These are phyloP conservation scores for Kodamaea sp. DNA, from an alignment of 1,139 yeast species.

Conservation along the genomic window DNA sequence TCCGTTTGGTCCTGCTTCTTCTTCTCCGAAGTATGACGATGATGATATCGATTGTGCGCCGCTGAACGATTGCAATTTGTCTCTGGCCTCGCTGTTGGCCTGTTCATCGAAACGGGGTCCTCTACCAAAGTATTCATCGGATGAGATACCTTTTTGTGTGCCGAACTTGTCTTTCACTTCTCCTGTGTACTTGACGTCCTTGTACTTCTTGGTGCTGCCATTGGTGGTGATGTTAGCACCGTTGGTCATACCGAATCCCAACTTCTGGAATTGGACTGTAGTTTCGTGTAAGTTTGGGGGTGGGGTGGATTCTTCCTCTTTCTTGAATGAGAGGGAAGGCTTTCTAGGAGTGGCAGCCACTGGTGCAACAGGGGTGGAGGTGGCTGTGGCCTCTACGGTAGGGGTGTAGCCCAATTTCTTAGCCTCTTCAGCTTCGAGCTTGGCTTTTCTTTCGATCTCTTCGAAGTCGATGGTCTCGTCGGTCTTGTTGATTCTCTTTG, in stretches of 20 bases:
- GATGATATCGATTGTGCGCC: slow-evolving; percentile 93
- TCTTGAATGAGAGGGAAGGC: slow-evolving; percentile 3
- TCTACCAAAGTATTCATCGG: slow-evolving; percentile 92
- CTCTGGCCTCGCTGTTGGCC: slow-evolving; percentile 75
- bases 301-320: slow-evolving; percentile 5
- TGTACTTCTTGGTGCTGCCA: slow-evolving; percentile 39
- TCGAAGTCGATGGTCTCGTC: slow-evolving; percentile 85
- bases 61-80: slow-evolving; percentile 74
- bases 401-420: slow-evolving; percentile 75
- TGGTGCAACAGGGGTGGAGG: slow-evolving; percentile 6
- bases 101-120: slow-evolving; percentile 76
- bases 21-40: slow-evolving; percentile 89
- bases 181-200: slow-evolving; percentile 64
- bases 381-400: slow-evolving; percentile 16
- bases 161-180: slow-evolving; percentile 80
- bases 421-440: slow-evolving; percentile 76
- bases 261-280: slow-evolving; percentile 71
- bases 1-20: slow-evolving; percentile 45
- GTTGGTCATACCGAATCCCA: slow-evolving; percentile 83
- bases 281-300: slow-evolving; percentile 51
- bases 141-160: slow-evolving; percentile 88
- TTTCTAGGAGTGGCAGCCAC: slow-evolving; percentile 11
- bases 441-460: slow-evolving; percentile 85
- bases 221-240: slow-evolving; percentile 38
- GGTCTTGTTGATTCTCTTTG: slow-evolving; percentile 49